Conservation (phyloP, 257 asterid species). For the Solanum chiquidenum region DNA sequence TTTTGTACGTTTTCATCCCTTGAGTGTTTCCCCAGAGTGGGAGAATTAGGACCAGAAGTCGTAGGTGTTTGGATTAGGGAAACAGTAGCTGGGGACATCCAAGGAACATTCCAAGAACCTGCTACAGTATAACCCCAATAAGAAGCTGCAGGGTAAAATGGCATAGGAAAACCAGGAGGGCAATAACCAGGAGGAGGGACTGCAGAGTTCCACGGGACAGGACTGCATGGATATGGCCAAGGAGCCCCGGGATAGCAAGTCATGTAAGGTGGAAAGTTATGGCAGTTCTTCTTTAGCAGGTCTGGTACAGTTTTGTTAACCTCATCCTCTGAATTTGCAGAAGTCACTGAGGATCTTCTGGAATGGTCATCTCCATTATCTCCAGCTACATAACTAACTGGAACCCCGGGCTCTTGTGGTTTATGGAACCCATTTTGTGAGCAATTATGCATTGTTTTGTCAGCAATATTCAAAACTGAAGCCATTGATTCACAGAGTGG, state of each 20-base stretch:
- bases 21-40: constrained; percentile 46
- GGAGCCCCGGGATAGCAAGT: constrained; percentile 58
- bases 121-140: constrained; percentile 57
- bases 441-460: constrained; percentile 21
- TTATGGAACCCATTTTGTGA: constrained; percentile 30
- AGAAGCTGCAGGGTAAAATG: constrained; percentile 50
- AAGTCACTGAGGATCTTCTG: constrained; percentile 24
- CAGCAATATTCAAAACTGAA: constrained; percentile 48
- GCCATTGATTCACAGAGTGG: constrained; percentile 75
- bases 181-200: constrained; percentile 29
- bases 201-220: constrained; percentile 41
- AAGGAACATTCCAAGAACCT: constrained; percentile 30
- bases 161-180: constrained; percentile 48
- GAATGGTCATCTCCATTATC: constrained; percentile 35
- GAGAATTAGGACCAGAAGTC: constrained; percentile 32
- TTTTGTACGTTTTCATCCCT: constrained; percentile 33
- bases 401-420: constrained; percentile 26
- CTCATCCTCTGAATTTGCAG: constrained; percentile 41
- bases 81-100: constrained; percentile 13
- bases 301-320: constrained; percentile 20
- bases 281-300: constrained; percentile 22
- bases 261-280: constrained; percentile 37
- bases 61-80: constrained; percentile 8
- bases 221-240: constrained; percentile 65
- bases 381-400: constrained; percentile 18